Conservation (phyloP, 306 rosid species). For the Herpetospermum pedunculosum region DNA sequence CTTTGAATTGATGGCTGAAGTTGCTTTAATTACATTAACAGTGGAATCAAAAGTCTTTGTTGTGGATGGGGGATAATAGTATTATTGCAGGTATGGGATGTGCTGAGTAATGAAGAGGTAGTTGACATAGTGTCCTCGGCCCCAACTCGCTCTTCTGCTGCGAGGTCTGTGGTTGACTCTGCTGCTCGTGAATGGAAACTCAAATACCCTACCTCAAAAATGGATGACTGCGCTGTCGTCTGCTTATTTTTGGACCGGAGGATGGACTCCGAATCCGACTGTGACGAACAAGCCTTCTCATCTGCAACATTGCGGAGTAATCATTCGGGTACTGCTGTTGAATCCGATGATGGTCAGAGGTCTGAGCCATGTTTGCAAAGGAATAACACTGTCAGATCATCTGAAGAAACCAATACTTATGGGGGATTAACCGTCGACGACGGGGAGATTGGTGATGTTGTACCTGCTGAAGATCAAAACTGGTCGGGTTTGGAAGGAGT, state of each 20-base stretch:
- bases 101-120: conserved; percentile 88
- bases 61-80: background rate
- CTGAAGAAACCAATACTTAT: conserved; percentile 46
- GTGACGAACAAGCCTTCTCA: conserved; percentile 72
- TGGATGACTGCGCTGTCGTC: conserved; percentile 97
- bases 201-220: conserved; percentile 85
- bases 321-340: conserved; percentile 69
- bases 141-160: conserved; percentile 60
- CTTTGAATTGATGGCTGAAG: background rate
- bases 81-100: conserved; percentile 78
- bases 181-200: conserved; percentile 87
- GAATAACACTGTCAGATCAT: conserved; percentile 76
- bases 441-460: conserved; percentile 29
- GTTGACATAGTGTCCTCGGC: conserved; percentile 73
- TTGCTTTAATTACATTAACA: background rate
- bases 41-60: background rate
- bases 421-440: conserved; percentile 30
- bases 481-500: conserved; percentile 98
- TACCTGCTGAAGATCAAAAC: conserved; percentile 68
- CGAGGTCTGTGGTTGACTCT: conserved; percentile 65
- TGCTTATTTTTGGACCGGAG: conserved; percentile 80
- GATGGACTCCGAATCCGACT: conserved; percentile 94
- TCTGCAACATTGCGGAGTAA: conserved; percentile 87
- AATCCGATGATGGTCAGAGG: conserved; percentile 85
- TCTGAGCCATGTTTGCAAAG: conserved; percentile 77